phyloP scores from a whole-genome alignment of 129 eudicot species.

The Lactuca saligna region DNA sequence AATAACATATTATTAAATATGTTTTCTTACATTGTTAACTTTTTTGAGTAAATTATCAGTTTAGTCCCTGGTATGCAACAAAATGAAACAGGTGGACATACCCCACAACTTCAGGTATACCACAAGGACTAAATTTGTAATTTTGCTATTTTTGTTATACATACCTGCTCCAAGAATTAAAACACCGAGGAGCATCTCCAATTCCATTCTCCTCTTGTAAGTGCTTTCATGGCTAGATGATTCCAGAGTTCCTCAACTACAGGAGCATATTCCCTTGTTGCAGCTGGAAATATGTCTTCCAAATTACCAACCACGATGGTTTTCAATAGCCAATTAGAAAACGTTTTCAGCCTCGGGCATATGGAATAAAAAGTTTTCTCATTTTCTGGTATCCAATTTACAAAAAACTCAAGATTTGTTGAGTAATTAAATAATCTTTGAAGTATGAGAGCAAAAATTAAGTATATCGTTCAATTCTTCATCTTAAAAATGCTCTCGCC shows the following conservation, averaged over 20 bases:
- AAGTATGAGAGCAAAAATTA: neutral
- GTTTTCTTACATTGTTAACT: neutral
- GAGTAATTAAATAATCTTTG: neutral
- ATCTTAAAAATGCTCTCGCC: slow-evolving; percentile 96
- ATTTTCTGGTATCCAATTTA: slow-evolving; percentile 27
- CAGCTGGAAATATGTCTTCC: slow-evolving; percentile 90
- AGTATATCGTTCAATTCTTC: slow-evolving; percentile 50
- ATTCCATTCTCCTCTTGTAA: slow-evolving; percentile 72
- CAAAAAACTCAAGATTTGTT: slow-evolving; percentile 1
- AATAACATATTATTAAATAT: neutral
- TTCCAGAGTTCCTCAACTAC: slow-evolving; percentile 91
- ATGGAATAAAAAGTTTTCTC: slow-evolving; percentile 55
- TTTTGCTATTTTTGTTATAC: too few species aligned
- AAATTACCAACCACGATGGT: slow-evolving; percentile 86
- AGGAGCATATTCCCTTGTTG: slow-evolving; percentile 95
- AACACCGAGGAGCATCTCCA: slow-evolving; percentile 68
- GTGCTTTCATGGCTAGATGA: slow-evolving; percentile 80
- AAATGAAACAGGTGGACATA: too few species aligned
- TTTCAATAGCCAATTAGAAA: slow-evolving; percentile 96
- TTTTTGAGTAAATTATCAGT: too few species aligned
- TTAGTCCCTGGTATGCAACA: neutral
- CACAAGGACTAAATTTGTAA: too few species aligned
- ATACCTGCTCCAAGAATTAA: slow-evolving; percentile 93
- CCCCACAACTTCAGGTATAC: too few species aligned
- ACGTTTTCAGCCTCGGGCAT: slow-evolving; percentile 73